Evolutionary conservation across 192 early-diverging fungal genomes (phyloP).

Genomic region (Gamsiella multidivaricata): DNA sequence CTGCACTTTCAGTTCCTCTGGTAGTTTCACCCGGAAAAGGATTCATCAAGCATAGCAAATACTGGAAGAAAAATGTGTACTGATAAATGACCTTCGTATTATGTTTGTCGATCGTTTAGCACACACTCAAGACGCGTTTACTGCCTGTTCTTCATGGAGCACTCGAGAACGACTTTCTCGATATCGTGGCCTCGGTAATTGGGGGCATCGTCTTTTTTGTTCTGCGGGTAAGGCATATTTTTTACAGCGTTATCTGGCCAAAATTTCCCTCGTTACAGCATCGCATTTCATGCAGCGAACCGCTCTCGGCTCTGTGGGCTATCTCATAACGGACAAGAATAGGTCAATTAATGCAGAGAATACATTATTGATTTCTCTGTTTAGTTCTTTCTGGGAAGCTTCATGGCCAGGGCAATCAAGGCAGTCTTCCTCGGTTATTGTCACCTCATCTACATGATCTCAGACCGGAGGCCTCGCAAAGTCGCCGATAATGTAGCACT

Average conservation of each 20-base stretch:
- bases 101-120: no score
- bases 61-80: no score
- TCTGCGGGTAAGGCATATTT: slow-evolving; percentile 22
- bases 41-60: no score
- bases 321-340: no score
- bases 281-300: no score
- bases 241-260: no score
- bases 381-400: slow-evolving; percentile 46
- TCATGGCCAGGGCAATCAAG: slow-evolving; percentile 17
- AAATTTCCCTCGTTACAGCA: no score
- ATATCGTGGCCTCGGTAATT: slow-evolving; percentile 22
- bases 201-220: slow-evolving; percentile 17
- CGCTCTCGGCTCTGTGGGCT: no score
- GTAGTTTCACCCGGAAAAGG: slow-evolving; percentile 12
- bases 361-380: neutral
- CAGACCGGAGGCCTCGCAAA: slow-evolving; percentile 18
- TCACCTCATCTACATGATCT: slow-evolving; percentile 25
- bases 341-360: no score
- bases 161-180: slow-evolving; percentile 39
- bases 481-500: neutral
- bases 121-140: slow-evolving; percentile 28
- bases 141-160: slow-evolving; percentile 12
- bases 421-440: slow-evolving; percentile 31
- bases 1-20: slow-evolving; percentile 42
- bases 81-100: no score